Base-by-base conservation (phyloP, 176 grass and related monocot genomes). In the Tillandsia fasciculata region DNA sequence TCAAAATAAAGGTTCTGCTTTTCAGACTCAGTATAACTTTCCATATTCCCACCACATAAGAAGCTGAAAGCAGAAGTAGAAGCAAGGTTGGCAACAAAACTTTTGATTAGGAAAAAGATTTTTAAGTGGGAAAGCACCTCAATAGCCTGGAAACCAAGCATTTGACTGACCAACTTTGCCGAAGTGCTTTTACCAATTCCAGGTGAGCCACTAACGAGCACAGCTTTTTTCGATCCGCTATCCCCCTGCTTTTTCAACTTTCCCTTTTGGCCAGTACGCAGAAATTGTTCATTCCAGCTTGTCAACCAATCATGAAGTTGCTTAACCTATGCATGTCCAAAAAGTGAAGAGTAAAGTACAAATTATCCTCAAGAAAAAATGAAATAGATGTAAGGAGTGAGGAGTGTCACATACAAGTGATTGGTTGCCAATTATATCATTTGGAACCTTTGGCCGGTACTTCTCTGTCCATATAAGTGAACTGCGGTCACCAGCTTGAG, bases 271-370 rank as follows among this genome's bases (percentile, higher is more conserved):
- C 72, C 73, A 70, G 84, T 63, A 86, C 88, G 84, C 78, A 82
- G 77, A 74, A 99, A 94, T 48, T 86, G 82, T 49, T 72, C 73
- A 24, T 99, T 83, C 95, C 90, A 99, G 49, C 71, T 73, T 78
- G 76, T 90, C 73, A 94, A 84, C 95, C 95, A 99, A 80, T 99
- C 87, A 87, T 99, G 95, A 75, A 99, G 82, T 76, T 90, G 90
- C 79, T 99, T 99, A 70, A 86, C 84, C 95, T 99, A 76, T 63
- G 74, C 49, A 81, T 78, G 74, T 17, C 69, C 80, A 12, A 70
- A 59, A 42, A 74, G 42, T 66, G 56, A 61, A 61, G 33, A 67
- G 28, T 67, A 67, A 67, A 67, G 47, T 47, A 67, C 11, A 47
- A 42, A 24, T 42, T 67, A 75, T 1, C 33, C 33, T 7, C 33